Evolutionary conservation across 441 rosid genomes (phyloP), one percentile per base, ranked within the genome.

Genomic region (Populus hybrid): DNA sequence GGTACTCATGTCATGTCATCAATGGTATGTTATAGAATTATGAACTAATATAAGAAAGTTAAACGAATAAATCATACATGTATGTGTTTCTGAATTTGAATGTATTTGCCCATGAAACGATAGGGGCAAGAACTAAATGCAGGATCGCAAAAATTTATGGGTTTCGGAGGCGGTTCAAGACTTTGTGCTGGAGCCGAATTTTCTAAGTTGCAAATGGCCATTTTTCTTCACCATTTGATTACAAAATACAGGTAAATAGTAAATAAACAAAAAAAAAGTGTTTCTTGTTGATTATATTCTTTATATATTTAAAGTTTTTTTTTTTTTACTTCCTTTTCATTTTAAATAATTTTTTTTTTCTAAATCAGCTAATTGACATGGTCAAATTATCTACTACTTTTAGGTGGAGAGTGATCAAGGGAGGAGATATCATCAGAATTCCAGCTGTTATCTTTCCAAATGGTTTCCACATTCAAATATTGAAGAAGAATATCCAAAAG

Each of bases 161-260:
- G 42, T 5, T 78, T 78, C 54, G 81, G 77, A 12, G 40, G 81
- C 3, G 77, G 77, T 7, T 4, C 69, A 28, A 68, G 73, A 69
- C 81, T 73, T 6, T 36, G 81, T 68, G 77, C 61, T 57, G 81
- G 78, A 68, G 81, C 81, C 10, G 81, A 79, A 9, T 74, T 73
- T 61, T 73, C 61, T 20, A 79, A 79, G 30, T 10, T 79, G 66
- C 81, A 67, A 36, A 54, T 79, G 74, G 69, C 81, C 21, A 36
- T 54, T 69, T 59, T 59, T 23, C 68, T 70, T 42, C 79, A 69
- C 59, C 69, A 76, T 57, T 23, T 76, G 14, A 69, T 69, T 12
- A 59, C 73, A 10, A 69, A 76, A 23, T 57, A 69, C 57, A 76
- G 74, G 74, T 57, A 21, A 0, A 5, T n/a, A 21, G 3, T 6